Base-by-base conservation (phyloP, 306 rosid species). In the Dicorynia guianensis region DNA sequence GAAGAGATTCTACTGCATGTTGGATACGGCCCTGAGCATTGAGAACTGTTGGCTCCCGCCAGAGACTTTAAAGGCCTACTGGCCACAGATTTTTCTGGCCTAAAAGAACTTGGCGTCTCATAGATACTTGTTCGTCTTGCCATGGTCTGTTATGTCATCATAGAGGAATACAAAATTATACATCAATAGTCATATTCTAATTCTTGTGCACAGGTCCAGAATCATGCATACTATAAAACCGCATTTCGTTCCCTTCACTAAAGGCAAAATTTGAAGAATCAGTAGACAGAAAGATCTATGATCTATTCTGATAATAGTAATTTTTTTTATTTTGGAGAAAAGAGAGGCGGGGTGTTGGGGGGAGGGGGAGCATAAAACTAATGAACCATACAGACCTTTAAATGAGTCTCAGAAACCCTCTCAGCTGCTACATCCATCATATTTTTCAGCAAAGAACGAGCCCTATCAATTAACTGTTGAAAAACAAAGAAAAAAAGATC, bases 371-470 rank as follows among this genome's bases (percentile, higher is more conserved):
- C 53, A 54, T 58, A 66, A 60, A 50, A 34, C 5, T 38, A 42
- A 58, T 52, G 63, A 62, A 43, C 35, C 7, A 20, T 64, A 60
- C 70, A 81, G 77, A 88, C 92, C 86, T 88, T 81, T 61, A 77
- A 85, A 36, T 50, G 83, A 53, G 85, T 66, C 80, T 75, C 85
- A 9, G 76, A 68, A 73, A 88, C 74, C 84, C 72, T 55, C 10
- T 84, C 83, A 64, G 85, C 74, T 25, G 92, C 86, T 52, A n/a
- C 83, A 78, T 90, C 97, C 12, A 90, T 82, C 74, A 93, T 77
- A 77, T 61, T 66, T 79, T 84, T 93, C 64, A 93, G 77, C 5
- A 93, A 76, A 19, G 63, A 62, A 65, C 63, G 80, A 53, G 93
- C 93, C 54, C 79, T 80, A 71, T 59, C 85, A 80, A 81, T 78